Conservation (phyloP, 1,284 basidiomycete species). For the Papiliotrema terrestris region DNA sequence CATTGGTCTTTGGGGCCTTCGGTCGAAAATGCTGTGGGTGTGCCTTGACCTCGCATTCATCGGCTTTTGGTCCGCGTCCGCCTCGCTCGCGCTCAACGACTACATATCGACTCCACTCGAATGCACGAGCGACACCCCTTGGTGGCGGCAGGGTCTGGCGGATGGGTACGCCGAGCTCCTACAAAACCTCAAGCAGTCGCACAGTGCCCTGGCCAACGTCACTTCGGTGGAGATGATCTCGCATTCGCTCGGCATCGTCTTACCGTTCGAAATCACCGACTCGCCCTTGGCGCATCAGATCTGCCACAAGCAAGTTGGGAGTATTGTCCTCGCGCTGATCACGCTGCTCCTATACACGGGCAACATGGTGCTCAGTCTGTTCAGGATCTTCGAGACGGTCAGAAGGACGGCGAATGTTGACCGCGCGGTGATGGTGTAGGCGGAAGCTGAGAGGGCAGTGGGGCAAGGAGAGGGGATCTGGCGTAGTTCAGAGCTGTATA, state of each 20-base stretch:
- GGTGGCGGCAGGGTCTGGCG: conserved; percentile 34
- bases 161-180: conserved; percentile 20
- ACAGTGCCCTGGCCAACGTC: neutral
- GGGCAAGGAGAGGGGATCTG: too few relatives aligned
- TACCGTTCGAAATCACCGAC: conserved; percentile 18
- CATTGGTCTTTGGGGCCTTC: conserved; percentile 56
- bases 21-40: conserved; percentile 51
- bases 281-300: conserved; percentile 24
- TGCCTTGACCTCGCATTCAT: conserved; percentile 54
- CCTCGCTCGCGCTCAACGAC: conserved; percentile 55
- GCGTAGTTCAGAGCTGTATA: too few relatives aligned
- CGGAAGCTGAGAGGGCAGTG: too few relatives aligned
- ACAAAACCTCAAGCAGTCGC: neutral
- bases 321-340: conserved; percentile 43
- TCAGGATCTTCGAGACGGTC: conserved; percentile 53
- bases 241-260: conserved; percentile 22
- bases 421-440: conserved; percentile 14
- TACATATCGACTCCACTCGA: conserved; percentile 55
- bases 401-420: conserved; percentile 35
- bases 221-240: conserved; percentile 9
- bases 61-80: conserved; percentile 41
- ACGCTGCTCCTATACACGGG: conserved; percentile 45
- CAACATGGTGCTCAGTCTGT: conserved; percentile 51
- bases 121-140: conserved; percentile 45
- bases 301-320: conserved; percentile 48